Conservation (phyloP, 208 protist species). For the Wallacemonas sp. region DNA sequence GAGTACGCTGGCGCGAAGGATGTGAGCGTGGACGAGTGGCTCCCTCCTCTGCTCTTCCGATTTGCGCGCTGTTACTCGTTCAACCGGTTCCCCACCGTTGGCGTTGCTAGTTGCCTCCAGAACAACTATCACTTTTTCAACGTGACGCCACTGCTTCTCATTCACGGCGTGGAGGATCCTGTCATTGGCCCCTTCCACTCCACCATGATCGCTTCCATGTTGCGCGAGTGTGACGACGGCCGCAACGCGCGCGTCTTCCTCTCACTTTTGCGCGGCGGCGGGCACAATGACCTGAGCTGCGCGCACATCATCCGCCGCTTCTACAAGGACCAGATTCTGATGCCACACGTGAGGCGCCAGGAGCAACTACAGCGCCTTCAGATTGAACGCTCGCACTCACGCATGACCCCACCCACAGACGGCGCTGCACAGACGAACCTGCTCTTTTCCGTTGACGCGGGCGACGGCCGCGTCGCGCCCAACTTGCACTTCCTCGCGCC, state of each 20-base stretch:
- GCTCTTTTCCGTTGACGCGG: neutral
- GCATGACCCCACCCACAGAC: too few relatives aligned
- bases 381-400: neutral
- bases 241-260: slow-evolving; percentile 33
- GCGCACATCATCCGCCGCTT: slow-evolving; percentile 36
- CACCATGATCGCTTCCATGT: slow-evolving; percentile 32
- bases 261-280: slow-evolving; percentile 21
- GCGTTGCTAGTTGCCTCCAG: slow-evolving; percentile 35
- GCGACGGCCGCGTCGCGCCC: neutral
- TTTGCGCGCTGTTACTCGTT: slow-evolving; percentile 36
- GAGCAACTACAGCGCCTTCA: slow-evolving; percentile 5
- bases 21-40: slow-evolving; percentile 5
- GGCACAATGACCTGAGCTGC: slow-evolving; percentile 42
- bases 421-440: neutral
- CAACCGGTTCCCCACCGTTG: slow-evolving; percentile 39
- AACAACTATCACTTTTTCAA: slow-evolving; percentile 34
- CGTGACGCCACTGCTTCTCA: slow-evolving; percentile 37
- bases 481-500: slow-evolving; percentile 5
- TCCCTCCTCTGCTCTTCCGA: slow-evolving; percentile 25
- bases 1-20: slow-evolving; percentile 10
- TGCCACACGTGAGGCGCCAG: slow-evolving; percentile 35
- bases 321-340: slow-evolving; percentile 46
- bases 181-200: slow-evolving; percentile 38
- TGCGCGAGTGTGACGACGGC: slow-evolving; percentile 33
- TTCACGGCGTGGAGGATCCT: slow-evolving; percentile 38